Conservation (phyloP, 768 basidiomycete genomes). For the Phaeotremella skinneri region DNA sequence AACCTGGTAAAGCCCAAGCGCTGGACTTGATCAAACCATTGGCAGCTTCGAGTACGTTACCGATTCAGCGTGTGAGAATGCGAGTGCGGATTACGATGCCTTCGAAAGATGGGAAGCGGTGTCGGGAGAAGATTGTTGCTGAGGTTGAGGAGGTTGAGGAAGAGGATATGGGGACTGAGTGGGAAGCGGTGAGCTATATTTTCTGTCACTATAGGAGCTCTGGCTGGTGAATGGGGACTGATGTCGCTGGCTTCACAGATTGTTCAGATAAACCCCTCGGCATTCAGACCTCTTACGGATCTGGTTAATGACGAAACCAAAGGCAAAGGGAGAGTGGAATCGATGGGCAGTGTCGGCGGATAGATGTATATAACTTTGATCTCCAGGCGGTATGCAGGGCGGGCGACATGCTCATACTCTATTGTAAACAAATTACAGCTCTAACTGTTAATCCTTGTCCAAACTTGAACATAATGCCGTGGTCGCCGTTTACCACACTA, state of each 20-base stretch:
- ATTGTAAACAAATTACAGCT: no score
- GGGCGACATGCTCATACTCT: no score
- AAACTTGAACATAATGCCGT: no score
- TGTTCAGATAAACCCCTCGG: conserved; percentile 86
- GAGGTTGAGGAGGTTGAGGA: conserved; percentile 79
- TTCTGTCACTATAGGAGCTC: neutral
- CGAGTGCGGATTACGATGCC: conserved; percentile 79
- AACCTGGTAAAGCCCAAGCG: conserved; percentile 86
- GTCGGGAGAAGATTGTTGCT: conserved; percentile 69
- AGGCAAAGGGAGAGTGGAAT: conserved; percentile 81
- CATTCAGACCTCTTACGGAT: conserved; percentile 85
- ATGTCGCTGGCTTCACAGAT: conserved; percentile 57
- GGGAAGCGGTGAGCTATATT: conserved; percentile 71
- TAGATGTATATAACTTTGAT: no score
- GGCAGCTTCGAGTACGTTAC: conserved; percentile 55
- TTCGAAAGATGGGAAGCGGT: conserved; percentile 62
- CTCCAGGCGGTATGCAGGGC: no score
- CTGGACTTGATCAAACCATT: conserved; percentile 40
- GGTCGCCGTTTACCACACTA: no score
- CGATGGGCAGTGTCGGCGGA: conserved; percentile 42
- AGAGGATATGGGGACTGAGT: conserved; percentile 71
- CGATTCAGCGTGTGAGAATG: conserved; percentile 92
- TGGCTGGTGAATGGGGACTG: neutral
- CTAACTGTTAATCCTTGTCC: no score
- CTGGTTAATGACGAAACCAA: conserved; percentile 87